Conservation (phyloP, 208 protist species). For the Sergeia podlipaevii region DNA sequence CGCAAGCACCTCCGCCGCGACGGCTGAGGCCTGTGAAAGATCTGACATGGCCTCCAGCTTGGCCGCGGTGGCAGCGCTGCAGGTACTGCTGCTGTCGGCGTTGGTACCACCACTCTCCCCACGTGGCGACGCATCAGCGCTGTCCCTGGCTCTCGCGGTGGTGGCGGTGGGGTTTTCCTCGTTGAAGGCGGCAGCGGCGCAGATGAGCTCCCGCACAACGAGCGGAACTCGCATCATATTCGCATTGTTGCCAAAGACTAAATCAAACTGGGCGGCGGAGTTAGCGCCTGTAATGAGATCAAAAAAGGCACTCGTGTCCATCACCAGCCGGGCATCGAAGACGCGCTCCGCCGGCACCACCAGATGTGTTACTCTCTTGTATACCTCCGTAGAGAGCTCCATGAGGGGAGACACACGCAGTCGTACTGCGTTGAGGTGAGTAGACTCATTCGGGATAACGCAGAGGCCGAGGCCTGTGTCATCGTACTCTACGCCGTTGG, state of each 20-base stretch:
- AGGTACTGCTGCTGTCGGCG: no score
- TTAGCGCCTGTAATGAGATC: constrained; percentile 32
- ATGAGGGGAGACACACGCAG: constrained; percentile 33
- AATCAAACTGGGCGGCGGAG: constrained; percentile 35
- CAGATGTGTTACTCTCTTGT: constrained; percentile 21
- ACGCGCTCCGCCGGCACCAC: constrained; percentile 20
- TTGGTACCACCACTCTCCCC: neutral
- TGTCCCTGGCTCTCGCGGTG: neutral
- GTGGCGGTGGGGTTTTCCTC: neutral
- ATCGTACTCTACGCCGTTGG: neutral
- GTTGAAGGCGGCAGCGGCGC: constrained; percentile 14
- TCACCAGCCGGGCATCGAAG: constrained; percentile 37
- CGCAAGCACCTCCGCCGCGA: constrained; percentile 38
- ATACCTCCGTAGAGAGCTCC: constrained; percentile 25
- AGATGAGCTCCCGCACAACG: constrained; percentile 39
- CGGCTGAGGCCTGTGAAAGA: constrained; percentile 36
- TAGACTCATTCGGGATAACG: constrained; percentile 14
- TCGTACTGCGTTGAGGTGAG: constrained; percentile 49
- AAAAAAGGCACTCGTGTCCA: constrained; percentile 63
- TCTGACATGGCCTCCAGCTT: constrained; percentile 12
- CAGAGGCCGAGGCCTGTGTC: constrained; percentile 1
- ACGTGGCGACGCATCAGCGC: constrained; percentile 1
- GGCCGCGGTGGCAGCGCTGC: neutral
- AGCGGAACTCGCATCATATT: constrained; percentile 82
- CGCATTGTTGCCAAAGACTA: constrained; percentile 36